These are phyloP conservation scores for Sanghuangporus sanghuang DNA, from an alignment of 1,284 basidiomycete species.

Conservation along the genomic window DNA sequence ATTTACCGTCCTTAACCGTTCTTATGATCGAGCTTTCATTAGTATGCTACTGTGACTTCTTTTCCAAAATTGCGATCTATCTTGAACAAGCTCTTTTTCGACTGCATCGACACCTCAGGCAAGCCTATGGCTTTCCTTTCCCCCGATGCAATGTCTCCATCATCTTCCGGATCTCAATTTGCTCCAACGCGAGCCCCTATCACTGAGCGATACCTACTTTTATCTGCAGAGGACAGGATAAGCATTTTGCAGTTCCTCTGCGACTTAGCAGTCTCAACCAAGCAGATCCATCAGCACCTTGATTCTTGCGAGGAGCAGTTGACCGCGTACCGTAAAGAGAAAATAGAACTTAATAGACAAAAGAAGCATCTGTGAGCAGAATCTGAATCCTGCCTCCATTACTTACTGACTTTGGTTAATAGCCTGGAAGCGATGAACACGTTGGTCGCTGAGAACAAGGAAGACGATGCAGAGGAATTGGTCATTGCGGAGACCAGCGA, in stretches of 20 bases:
- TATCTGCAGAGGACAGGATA: conserved; percentile 78
- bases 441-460: conserved; percentile 58
- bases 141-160: conserved; percentile 32
- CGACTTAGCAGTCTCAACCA: conserved; percentile 87
- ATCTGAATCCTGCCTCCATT: conserved; percentile 8
- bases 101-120: conserved; percentile 35
- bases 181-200: conserved; percentile 46
- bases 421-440: conserved; percentile 71
- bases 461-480: conserved; percentile 29
- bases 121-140: conserved; percentile 14
- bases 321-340: conserved; percentile 91
- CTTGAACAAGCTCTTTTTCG: conserved; percentile 72
- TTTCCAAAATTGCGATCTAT: conserved; percentile 75
- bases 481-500: conserved; percentile 58
- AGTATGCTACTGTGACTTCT: conserved; percentile 74
- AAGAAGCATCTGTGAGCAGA: conserved; percentile 78
- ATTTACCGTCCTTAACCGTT: background rate
- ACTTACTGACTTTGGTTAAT: conserved; percentile 4
- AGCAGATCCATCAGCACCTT: conserved; percentile 81
- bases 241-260: conserved; percentile 85
- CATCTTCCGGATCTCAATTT: conserved; percentile 34
- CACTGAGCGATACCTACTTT: conserved; percentile 65
- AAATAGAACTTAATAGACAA: conserved; percentile 88
- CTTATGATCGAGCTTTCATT: conserved; percentile 15
- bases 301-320: conserved; percentile 86